A percentile compares a stretch with the other conserved stretches of the same genome.
phyloP scores from a whole-genome alignment of 75 land plant genomes.

The Sequoia sempervirens region DNA sequence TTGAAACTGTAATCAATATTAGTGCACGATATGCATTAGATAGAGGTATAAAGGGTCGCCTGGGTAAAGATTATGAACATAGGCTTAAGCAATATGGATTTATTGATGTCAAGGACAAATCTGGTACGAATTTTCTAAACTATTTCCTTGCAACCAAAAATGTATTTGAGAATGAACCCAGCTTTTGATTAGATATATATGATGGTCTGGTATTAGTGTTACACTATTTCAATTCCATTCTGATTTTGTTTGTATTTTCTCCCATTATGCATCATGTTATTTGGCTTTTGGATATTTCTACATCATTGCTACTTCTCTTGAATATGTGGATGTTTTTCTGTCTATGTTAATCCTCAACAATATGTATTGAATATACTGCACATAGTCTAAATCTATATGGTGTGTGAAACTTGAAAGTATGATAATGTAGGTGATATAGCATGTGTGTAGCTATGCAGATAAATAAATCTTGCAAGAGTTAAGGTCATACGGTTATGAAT shows the following conservation, averaged over 20 bases:
- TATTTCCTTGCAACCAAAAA: background rate
- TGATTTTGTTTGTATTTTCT: background rate
- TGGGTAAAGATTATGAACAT: too few relatives aligned
- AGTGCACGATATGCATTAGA: too few relatives aligned
- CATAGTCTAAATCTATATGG: background rate
- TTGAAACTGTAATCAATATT: too few relatives aligned
- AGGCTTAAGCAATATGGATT: too few relatives aligned
- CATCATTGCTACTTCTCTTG: background rate
- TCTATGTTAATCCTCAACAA: background rate
- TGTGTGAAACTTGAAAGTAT: too few relatives aligned
- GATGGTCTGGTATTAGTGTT: background rate
- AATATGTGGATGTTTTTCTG: background rate
- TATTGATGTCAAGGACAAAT: constrained; percentile 50
- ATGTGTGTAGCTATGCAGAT: too few relatives aligned
- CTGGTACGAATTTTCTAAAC: constrained; percentile 28
- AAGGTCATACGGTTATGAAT: too few relatives aligned
- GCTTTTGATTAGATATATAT: too few relatives aligned
- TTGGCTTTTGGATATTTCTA: background rate
- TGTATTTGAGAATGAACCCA: background rate
- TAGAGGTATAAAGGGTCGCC: too few relatives aligned
- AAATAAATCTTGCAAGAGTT: too few relatives aligned
- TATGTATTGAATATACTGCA: background rate
- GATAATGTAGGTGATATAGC: too few relatives aligned
- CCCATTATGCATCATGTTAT: background rate
- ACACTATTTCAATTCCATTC: background rate